These are phyloP conservation scores for Triangularia setosa DNA, from an alignment of 2,329 filamentous ascomycete genomes.

Conservation along the genomic window DNA sequence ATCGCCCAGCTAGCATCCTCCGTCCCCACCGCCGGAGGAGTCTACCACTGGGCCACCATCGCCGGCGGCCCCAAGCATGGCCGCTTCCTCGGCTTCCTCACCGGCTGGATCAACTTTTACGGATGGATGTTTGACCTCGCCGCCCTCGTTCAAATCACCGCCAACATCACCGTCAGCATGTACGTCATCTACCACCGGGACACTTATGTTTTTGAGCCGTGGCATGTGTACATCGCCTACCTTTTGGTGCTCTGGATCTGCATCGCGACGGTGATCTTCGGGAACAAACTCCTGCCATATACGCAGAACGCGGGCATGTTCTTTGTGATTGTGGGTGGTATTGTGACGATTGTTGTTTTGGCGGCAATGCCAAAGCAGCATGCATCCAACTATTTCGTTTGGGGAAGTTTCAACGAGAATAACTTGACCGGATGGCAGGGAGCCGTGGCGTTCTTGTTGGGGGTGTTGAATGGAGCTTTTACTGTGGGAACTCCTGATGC, in stretches of 20 bases:
- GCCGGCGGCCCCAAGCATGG: conserved; percentile 53
- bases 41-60: conserved; percentile 59
- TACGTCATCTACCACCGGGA: conserved; percentile 56
- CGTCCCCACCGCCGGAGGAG: conserved; percentile 55
- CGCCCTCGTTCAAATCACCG: conserved; percentile 54
- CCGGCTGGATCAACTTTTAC: conserved; percentile 51
- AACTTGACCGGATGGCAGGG: conserved; percentile 51
- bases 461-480: conserved; percentile 64
- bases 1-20: conserved; percentile 52
- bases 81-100: conserved; percentile 46
- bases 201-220: conserved; percentile 45
- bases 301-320: conserved; percentile 51
- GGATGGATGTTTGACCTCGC: conserved; percentile 61
- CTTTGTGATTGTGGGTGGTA: conserved; percentile 49
- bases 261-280: conserved; percentile 50
- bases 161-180: conserved; percentile 58
- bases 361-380: conserved; percentile 50
- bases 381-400: conserved; percentile 50
- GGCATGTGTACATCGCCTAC: conserved; percentile 59
- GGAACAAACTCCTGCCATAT: conserved; percentile 52
- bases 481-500: conserved; percentile 55
- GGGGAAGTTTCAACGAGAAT: conserved; percentile 44
- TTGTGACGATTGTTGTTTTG: conserved; percentile 50
- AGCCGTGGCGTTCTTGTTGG: conserved; percentile 61
- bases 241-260: conserved; percentile 53